Evolutionary conservation across 768 basidiomycete species (phyloP), one percentile per base, ranked within the genome.

Genomic region (Rossbeevera mucosa): DNA sequence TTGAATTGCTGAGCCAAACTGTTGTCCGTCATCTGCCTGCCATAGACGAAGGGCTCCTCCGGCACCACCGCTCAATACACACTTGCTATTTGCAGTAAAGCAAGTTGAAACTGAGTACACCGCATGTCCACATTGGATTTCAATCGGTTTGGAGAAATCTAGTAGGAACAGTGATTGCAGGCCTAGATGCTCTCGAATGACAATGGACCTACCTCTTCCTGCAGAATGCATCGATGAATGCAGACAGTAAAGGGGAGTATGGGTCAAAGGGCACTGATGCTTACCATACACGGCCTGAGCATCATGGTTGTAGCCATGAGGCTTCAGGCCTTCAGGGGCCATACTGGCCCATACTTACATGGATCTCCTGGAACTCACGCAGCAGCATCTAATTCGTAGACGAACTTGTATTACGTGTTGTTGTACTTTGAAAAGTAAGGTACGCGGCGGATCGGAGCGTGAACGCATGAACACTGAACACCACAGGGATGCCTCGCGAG

Each of bases 401-500:
- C 8, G 26, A 26, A 26, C 26, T 33, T 14, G 16, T 38, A 38
- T 38, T 40, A 40, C 38, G 38, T 40, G 20, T 16, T 36, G n/a
- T 12, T 18, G n/a, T 38, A 6, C 33, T 18, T 38, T 20, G 36
- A 20, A 5, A 7, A 25, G 3, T 25, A 25, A 7, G 3, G 25
- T 25, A 4, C 7, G 4, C 7, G n/a, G 33, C 33, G 12, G 18
- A 42, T 42, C 42, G 42, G 42, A 43, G 24, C 16, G 24, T 24
- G 24, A 43, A 43, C 22, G 5, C 11, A 20, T 6, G 21, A 22
- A 2, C 13, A 24, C 14, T 25, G n/a, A n/a, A n/a, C n/a, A n/a
- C 7, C 20, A 24, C 42, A 40, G 18, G 33, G 13, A 86, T 86
- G 85, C 55, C 77, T 14, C 76, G 81, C 30, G 65, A 77, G 44